Base-by-base conservation (phyloP, 129 eudicot genomes). In the Smallanthus sonchifolius region DNA sequence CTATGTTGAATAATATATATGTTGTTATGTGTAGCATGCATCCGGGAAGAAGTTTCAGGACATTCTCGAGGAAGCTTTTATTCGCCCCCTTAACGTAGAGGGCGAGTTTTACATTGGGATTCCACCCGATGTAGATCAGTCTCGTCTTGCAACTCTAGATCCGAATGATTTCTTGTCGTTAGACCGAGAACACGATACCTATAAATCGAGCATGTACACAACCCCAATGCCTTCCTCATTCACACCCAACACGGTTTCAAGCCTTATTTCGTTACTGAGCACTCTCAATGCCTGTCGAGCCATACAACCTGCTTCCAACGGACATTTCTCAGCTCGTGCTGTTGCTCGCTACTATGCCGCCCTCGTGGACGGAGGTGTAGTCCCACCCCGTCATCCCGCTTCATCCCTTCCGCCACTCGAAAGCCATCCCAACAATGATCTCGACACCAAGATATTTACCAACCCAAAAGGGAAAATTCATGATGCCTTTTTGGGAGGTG, bases 281-380 rank as follows among this genome's bases (percentile, higher is more conserved):
- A 59, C 89, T 10, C 97, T 88, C 20, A 62, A 80, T 36, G 79
- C 83, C 40, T 93, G 97, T 1, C 93, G 93, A 14, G 89, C 97
- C 79, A 94, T 88, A 61, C 82, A 88, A 65, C 98, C 98, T 11
- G 89, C 97, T 10, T 93, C 88, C 42, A 90, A 90, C 36, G 91
- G 89, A 17, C 96, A 88, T 70, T 88, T 92, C 84, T 94, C 97
- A 0, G 97, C 98, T 43, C 97, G 98, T 51, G 98, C 98, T 62
- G 82, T 94, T 57, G 97, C 97, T 24, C 95, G 98, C 77, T 94
- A 94, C 82, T 94, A 94, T 80, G 97, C 98, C 28, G 80, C 91
- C 69, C 87, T 94, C 6, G 91, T 85, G 17, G 42, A 38, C 42
- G 42, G 42, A 2, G 42, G 7, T 38, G 5, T 37, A 5, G 40